Percentiles rank a stretch among this genome's conserved stretches.
Conservation (phyloP, 495 filamentous ascomycete species). For the Talaromyces liani region DNA sequence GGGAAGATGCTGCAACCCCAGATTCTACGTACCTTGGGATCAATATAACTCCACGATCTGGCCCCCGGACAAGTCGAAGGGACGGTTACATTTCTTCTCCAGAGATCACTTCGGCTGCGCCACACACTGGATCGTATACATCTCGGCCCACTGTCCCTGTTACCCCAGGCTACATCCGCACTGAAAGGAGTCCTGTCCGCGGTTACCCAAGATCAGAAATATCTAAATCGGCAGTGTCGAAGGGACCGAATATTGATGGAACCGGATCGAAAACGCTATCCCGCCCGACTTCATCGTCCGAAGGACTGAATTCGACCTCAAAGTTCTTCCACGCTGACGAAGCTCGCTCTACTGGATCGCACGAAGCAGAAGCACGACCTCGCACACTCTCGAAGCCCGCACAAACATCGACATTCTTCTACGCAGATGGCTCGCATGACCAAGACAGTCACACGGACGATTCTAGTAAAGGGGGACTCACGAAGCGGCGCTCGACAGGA, state of each 20-base stretch:
- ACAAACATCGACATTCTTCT: conserved; percentile 47
- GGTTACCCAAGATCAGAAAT: conserved; percentile 23
- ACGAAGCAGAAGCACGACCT: conserved; percentile 21
- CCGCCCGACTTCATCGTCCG: conserved; percentile 27
- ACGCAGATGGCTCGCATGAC: conserved; percentile 45
- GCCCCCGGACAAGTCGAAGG: conserved; percentile 55
- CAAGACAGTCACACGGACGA: conserved; percentile 18
- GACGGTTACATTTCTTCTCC: conserved; percentile 58
- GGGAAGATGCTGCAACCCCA: conserved; percentile 41
- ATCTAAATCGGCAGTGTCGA: conserved; percentile 25
- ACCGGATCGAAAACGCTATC: conserved; percentile 5
- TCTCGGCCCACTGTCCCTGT: conserved; percentile 25
- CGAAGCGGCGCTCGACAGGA: conserved; percentile 30
- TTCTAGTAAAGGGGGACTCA: conserved; percentile 8
- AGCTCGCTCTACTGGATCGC: conserved; percentile 37
- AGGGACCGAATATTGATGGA: conserved; percentile 24
- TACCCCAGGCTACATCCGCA: conserved; percentile 18
- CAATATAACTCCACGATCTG: conserved; percentile 69
- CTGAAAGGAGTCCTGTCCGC: conserved; percentile 34
- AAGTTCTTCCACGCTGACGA: conserved; percentile 76
- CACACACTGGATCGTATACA: conserved; percentile 24
- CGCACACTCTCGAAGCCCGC: conserved; percentile 21
- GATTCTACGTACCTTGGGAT: conserved; percentile 48
- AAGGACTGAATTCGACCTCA: conserved; percentile 19
- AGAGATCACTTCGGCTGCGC: conserved; percentile 40